Base-by-base conservation (phyloP, 2,329 filamentous ascomycete species). In the Fusarium sp. region DNA sequence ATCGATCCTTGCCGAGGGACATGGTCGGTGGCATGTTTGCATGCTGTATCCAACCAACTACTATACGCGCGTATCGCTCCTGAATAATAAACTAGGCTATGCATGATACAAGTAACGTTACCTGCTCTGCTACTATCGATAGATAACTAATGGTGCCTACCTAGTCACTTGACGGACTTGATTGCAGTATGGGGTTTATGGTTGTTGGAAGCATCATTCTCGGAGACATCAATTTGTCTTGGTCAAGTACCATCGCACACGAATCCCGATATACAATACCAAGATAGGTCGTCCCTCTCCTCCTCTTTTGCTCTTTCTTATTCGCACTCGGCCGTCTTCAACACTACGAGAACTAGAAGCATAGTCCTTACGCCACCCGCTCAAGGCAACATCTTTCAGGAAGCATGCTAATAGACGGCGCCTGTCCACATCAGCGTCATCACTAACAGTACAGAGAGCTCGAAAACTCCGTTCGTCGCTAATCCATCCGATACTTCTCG, bases 401-500 rank as follows among this genome's bases (percentile, higher is more conserved):
- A 23, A 11, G 4, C 8, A 21, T 19, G 4, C 19, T 9, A 13
- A 9, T 38, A 25, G 17, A 32, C 17, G 37, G 32, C 21, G 17
- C 11, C 38, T 44, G 51, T 10, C n/a, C 6, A 23, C 23, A 32
- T n/a, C 32, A 27, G 27, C 23, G 47, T 33, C 38, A 32, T 15
- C 19, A 17, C 27, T 25, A 33, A n/a, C 11, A 31, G 27, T 6
- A 10, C 47, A 44, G 35, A 15, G n/a, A 41, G 25, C 14, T 50
- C 35, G 32, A 7, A 25, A 19, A 46, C 48, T 19, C 36, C 36
- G 11, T 25, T 29, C 19, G 17, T 19, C 35, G 33, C 46, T 14
- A 27, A n/a, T 32, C 15, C 23, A 60, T 59, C 44, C 49, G 42
- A 59, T 29, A 44, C 45, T 49, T 38, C 37, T 43, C 25, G 23